phyloP scores from a whole-genome alignment of 75 land plant genomes.

The Ceratopteris richardii region DNA sequence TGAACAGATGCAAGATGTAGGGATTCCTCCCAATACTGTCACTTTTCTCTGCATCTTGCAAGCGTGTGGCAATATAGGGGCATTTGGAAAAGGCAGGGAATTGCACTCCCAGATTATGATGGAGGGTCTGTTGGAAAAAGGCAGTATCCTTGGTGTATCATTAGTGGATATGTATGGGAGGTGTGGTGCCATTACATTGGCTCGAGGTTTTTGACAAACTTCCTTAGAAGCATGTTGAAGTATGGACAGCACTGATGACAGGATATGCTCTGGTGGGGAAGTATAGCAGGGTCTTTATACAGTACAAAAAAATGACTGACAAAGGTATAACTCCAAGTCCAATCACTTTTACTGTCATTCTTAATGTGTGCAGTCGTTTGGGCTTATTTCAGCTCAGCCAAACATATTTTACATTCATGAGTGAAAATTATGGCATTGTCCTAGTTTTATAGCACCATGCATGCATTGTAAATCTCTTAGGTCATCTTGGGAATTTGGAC shows the following conservation, averaged over 20 bases:
- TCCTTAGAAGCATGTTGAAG: conserved; percentile 23
- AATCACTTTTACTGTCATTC: conserved; percentile 21
- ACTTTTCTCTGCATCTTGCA: conserved; percentile 25
- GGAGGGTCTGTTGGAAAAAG: conserved; percentile 4
- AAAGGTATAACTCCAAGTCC: conserved; percentile 4
- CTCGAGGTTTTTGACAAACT: conserved; percentile 26
- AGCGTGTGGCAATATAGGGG: conserved; percentile 27
- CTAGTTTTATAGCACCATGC: conserved; percentile 46
- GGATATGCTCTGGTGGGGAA: conserved; percentile 31
- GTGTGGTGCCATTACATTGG: conserved; percentile 31
- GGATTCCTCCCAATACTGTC: conserved; percentile 7
- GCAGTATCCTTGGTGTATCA: conserved; percentile 18
- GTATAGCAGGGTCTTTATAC: not conserved
- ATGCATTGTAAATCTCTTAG: conserved; percentile 55
- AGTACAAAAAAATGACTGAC: conserved; percentile 3
- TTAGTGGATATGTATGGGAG: conserved; percentile 42
- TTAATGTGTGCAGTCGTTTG: conserved; percentile 49
- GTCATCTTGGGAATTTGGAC: conserved; percentile 38
- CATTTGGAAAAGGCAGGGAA: conserved; percentile 19
- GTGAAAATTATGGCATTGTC: conserved; percentile 24
- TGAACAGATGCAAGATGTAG: conserved; percentile 16
- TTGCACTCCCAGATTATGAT: conserved; percentile 21
- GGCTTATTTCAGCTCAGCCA: conserved; percentile 49
- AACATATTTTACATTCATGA: conserved; percentile 46
- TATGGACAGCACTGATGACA: conserved; percentile 40